These are phyloP conservation scores for Stipa capillata DNA, from an alignment of 176 grass and related monocot species.

Conservation along the genomic window DNA sequence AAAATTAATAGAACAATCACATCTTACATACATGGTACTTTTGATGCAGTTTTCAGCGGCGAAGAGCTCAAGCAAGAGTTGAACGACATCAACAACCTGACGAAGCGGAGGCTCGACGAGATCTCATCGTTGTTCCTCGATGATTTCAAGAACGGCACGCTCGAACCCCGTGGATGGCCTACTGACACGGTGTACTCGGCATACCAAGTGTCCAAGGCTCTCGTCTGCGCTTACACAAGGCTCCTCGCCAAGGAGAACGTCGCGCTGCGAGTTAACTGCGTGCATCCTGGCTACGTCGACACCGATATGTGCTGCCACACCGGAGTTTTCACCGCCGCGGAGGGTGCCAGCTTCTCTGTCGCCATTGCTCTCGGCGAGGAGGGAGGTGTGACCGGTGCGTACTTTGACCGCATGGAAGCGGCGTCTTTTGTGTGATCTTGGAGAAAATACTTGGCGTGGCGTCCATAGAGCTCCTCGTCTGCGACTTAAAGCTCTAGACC, in stretches of 20 bases:
- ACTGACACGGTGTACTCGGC: not conserved
- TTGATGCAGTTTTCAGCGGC: conserved; percentile 26
- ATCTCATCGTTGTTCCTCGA: conserved; percentile 24
- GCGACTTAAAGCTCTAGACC: no score
- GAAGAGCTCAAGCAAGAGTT: conserved; percentile 14
- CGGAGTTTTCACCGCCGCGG: conserved; percentile 24
- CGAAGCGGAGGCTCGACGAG: conserved; percentile 6
- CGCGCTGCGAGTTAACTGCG: conserved; percentile 35
- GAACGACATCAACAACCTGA: not conserved
- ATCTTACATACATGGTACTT: not conserved
- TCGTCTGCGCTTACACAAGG: conserved; percentile 47
- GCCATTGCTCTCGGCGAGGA: conserved; percentile 8
- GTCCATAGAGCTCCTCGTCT: no score
- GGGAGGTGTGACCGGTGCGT: conserved; percentile 36
- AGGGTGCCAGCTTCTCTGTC: conserved; percentile 35
- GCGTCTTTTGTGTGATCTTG: not conserved
- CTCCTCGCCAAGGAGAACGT: conserved; percentile 29
- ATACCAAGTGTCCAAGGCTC: conserved; percentile 51
- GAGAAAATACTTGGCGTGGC: no score
- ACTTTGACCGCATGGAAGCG: conserved; percentile 4
- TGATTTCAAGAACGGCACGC: conserved; percentile 16
- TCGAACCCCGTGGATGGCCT: conserved; percentile 29
- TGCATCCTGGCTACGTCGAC: conserved; percentile 50
- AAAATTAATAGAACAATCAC: not conserved
- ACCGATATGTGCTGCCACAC: conserved; percentile 45